Conservation (phyloP, 345 rosid species). For the Salix udensis region DNA sequence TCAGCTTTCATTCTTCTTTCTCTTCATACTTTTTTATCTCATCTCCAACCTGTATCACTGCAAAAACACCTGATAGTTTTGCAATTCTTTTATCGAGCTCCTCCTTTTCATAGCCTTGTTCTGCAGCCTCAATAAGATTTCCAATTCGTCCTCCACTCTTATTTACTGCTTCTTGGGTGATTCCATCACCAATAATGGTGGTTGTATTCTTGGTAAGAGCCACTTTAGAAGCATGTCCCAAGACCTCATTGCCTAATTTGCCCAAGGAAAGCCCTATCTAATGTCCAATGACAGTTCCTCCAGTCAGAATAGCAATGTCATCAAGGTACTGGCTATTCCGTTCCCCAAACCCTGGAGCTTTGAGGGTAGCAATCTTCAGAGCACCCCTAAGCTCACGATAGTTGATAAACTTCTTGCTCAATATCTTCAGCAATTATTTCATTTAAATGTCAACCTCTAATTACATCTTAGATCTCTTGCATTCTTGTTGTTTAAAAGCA, state of each 20-base stretch:
- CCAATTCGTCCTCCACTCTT: slow-evolving; percentile 88
- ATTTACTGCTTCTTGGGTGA: slow-evolving; percentile 87
- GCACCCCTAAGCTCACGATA: slow-evolving; percentile 92
- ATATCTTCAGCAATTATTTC: slow-evolving; percentile 85
- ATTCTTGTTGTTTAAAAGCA: slow-evolving; percentile 50
- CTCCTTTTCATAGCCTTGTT: slow-evolving; percentile 91
- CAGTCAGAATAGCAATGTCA: slow-evolving; percentile 90
- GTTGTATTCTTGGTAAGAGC: slow-evolving; percentile 89
- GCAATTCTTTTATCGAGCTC: slow-evolving; percentile 92
- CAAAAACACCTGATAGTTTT: slow-evolving; percentile 41
- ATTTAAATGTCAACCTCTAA: slow-evolving; percentile 67
- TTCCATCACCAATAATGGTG: slow-evolving; percentile 94
- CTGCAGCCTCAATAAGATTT: slow-evolving; percentile 87
- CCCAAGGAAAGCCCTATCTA: slow-evolving; percentile 92
- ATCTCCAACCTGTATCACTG: slow-evolving; percentile 27
- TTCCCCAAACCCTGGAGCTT: slow-evolving; percentile 96
- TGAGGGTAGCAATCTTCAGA: slow-evolving; percentile 88
- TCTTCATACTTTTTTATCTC: too few relatives aligned
- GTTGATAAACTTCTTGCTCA: slow-evolving; percentile 93
- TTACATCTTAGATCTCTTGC: slow-evolving; percentile 98
- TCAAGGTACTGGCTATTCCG: slow-evolving; percentile 96
- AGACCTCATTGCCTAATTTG: slow-evolving; percentile 84
- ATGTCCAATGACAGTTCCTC: slow-evolving; percentile 83
- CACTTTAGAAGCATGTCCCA: slow-evolving; percentile 85
- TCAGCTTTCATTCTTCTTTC: too few relatives aligned